Conservation (phyloP, 2,329 filamentous ascomycete species). For the Paecilomyces sp. region DNA sequence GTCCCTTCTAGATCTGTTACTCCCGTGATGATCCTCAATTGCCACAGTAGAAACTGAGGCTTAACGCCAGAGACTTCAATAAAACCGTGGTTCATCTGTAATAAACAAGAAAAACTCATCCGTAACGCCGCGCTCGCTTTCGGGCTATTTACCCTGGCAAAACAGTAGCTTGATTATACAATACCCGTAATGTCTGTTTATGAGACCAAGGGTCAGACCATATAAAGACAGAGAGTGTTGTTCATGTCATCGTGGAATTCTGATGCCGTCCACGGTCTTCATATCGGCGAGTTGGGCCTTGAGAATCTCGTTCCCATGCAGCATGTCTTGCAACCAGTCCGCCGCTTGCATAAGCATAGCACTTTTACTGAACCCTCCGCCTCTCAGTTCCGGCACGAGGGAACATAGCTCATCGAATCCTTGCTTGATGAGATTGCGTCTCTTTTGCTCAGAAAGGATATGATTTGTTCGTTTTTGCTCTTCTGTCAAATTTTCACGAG, state of each 20-base stretch:
- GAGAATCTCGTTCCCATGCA: slow-evolving; percentile 60
- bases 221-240: slow-evolving; percentile 13
- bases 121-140: not conserved
- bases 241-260: slow-evolving; percentile 26
- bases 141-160: not conserved
- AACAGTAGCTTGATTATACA: not conserved
- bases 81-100: not conserved
- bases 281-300: slow-evolving; percentile 47
- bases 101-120: not conserved
- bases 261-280: slow-evolving; percentile 29
- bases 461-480: slow-evolving; percentile 81
- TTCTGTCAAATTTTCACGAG: slow-evolving; percentile 60
- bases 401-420: slow-evolving; percentile 74
- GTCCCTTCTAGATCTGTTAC: not conserved
- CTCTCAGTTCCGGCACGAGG: slow-evolving; percentile 67
- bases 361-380: slow-evolving; percentile 76
- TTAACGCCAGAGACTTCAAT: not conserved
- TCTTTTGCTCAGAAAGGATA: slow-evolving; percentile 80
- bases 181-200: not conserved
- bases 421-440: slow-evolving; percentile 71
- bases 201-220: slow-evolving; percentile 3
- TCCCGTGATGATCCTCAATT: not conserved
- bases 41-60: not conserved
- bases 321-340: slow-evolving; percentile 68
- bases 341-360: slow-evolving; percentile 67